Base-by-base conservation (phyloP, 805 yeast species). In the Saccharomycopsis vini region DNA sequence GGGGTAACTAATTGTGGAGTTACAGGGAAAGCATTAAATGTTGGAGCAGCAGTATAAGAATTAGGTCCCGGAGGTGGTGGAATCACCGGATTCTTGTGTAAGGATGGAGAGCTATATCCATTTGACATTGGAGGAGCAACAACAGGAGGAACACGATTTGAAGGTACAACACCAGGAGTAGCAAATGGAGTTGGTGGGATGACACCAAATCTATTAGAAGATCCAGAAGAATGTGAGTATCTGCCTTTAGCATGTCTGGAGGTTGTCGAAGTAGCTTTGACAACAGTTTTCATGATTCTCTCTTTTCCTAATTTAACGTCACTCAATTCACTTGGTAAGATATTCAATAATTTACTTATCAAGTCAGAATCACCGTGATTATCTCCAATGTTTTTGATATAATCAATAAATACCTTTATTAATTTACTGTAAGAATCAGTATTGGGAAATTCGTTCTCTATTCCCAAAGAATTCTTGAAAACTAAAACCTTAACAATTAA, bases 301-400 rank as follows among this genome's bases (percentile, higher is more conserved):
- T 84, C 89, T 60, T 80, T 84, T 56, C 86, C 96, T 35, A 73
- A 59, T 44, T 71, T 75, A 40, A 82, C 79, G 21, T 80, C 85
- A 36, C 81, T 83, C 53, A 79, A 76, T 43, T 77, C 77, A 36
- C 73, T 76, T 10, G 97, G 95, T 55, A 92, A 68, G 48, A 81
- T 68, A 36, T 69, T 67, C 57, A 90, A 70, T 52, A 84, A 76
- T 52, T 71, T 74, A 46, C 68, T 72, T 1, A 97, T 97, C 52
- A 90, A 66, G 7, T 81, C 94, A 54, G 86, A 79, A 51, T 84
- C 78, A 6, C 45, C 41, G 22, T 97, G 97, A 56, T 72, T 78
- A 22, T 87, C 77, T 3, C 95, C 81, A 45, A 88, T 78, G 47
- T 82, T 67, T 52, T 76, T 79, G 37, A 94, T 79, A 61, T 83